phyloP scores from a whole-genome alignment of 495 filamentous ascomycete species.

The Podospora anserina region DNA sequence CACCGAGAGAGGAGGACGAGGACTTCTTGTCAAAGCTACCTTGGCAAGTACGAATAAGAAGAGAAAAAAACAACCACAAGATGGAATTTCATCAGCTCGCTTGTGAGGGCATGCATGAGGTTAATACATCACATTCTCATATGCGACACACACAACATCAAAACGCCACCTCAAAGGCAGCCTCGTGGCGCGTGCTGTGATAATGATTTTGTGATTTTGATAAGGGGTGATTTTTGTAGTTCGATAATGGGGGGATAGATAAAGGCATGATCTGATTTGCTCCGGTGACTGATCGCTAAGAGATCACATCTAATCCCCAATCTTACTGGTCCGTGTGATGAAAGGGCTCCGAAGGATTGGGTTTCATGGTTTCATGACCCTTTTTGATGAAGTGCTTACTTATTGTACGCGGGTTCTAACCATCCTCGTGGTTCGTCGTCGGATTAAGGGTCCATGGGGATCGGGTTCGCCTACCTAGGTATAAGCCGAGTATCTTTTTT shows the following conservation, averaged over 20 bases:
- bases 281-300: not conserved
- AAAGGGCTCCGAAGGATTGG: not conserved
- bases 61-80: not conserved
- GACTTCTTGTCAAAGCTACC: no score
- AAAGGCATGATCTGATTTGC: not conserved
- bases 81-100: not conserved
- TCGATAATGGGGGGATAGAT: not conserved
- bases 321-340: not conserved
- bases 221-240: not conserved
- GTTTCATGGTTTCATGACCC: not conserved
- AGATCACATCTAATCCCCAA: not conserved
- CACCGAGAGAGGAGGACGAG: no score
- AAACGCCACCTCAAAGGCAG: not conserved
- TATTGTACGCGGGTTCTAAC: no score
- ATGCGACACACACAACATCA: not conserved
- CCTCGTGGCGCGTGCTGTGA: not conserved
- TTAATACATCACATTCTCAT: not conserved
- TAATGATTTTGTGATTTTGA: not conserved
- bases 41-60: not conserved
- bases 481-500: not conserved
- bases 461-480: not conserved
- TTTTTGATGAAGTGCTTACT: not conserved
- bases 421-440: no score
- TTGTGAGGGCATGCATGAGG: not conserved
- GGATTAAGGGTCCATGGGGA: not conserved